Conservation (phyloP, 805 yeast species). For the Zygosaccharomyces pseudorouxii region DNA sequence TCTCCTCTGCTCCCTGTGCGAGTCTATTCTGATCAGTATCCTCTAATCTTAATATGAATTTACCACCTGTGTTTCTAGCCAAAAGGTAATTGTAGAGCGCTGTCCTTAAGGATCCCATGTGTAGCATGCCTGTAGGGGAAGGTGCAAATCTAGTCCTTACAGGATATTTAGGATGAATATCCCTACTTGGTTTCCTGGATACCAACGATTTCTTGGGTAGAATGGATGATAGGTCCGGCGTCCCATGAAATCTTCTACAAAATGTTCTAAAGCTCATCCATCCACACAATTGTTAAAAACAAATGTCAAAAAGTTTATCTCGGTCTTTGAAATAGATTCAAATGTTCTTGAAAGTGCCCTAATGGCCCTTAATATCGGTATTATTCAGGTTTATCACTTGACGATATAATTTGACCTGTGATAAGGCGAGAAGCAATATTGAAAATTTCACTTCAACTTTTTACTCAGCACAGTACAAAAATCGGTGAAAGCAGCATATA, state of each 20-base stretch:
- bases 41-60: constrained; percentile 76
- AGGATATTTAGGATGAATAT: constrained; percentile 45
- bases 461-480: constrained; percentile 1
- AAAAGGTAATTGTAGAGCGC: constrained; percentile 84
- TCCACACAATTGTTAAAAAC: background rate
- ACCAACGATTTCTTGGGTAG: constrained; percentile 10
- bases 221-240: background rate
- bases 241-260: background rate
- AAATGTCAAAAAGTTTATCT: too few relatives aligned
- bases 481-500: background rate
- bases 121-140: constrained; percentile 95
- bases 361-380: background rate
- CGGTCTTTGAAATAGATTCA: background rate
- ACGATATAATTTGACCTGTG: background rate
- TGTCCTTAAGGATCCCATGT: constrained; percentile 88
- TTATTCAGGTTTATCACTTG: constrained; percentile 1
- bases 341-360: background rate
- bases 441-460: background rate
- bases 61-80: constrained; percentile 76
- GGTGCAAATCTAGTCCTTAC: constrained; percentile 95
- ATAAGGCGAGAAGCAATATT: constrained; percentile 3
- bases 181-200: constrained; percentile 18
- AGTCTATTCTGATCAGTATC: constrained; percentile 86
- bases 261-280: background rate
- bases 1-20: constrained; percentile 76